These are phyloP conservation scores for Lanmaoa pseudosensibilis DNA, from an alignment of 768 basidiomycete species.

Conservation along the genomic window DNA sequence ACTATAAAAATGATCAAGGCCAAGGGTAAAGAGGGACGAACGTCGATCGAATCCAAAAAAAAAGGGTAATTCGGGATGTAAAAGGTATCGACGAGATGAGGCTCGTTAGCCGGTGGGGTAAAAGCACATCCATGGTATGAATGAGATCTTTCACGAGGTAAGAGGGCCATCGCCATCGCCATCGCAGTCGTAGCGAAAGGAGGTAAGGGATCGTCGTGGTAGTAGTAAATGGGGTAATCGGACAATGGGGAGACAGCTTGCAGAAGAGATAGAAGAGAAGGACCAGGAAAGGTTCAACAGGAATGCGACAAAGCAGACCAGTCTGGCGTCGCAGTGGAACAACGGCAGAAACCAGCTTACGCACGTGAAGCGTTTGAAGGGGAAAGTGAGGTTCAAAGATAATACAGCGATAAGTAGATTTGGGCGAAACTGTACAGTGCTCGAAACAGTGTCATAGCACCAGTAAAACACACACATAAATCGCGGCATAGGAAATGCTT, in stretches of 20 bases:
- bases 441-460: constrained; percentile 10
- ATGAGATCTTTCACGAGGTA: constrained; percentile 19
- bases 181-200: background rate
- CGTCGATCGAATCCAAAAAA: background rate
- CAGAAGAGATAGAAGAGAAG: background rate
- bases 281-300: background rate
- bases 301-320: constrained; percentile 27
- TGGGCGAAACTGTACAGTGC: constrained; percentile 21
- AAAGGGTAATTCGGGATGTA: background rate
- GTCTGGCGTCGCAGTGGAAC: constrained; percentile 25
- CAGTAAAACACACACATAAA: constrained; percentile 10
- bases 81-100: constrained; percentile 38
- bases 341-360: constrained; percentile 27
- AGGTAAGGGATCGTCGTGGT: background rate
- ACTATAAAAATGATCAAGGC: background rate
- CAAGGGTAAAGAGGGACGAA: background rate
- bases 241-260: constrained; percentile 11
- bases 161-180: constrained; percentile 2
- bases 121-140: constrained; percentile 24
- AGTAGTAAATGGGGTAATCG: constrained; percentile 5
- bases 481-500: constrained; percentile 15
- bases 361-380: constrained; percentile 1
- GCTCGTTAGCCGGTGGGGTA: constrained; percentile 35
- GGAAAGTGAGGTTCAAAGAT: constrained; percentile 12
- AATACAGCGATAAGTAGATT: constrained; percentile 27